Percentiles rank a stretch among this genome's conserved stretches.
These are phyloP conservation scores for Fagus crenata DNA, from an alignment of 306 rosid species.

Conservation along the genomic window DNA sequence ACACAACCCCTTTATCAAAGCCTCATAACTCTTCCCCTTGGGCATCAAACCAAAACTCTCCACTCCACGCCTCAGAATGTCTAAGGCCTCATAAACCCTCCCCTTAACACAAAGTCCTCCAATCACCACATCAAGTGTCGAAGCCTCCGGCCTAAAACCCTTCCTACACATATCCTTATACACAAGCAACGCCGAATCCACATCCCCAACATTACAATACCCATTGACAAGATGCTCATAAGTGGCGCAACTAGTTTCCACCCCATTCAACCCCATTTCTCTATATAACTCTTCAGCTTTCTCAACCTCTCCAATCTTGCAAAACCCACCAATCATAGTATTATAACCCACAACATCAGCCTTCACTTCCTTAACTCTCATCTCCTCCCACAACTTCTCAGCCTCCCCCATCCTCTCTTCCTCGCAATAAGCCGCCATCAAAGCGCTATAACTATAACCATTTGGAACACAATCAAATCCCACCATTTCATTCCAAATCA, in stretches of 20 bases:
- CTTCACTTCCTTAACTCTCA: conserved; percentile 49
- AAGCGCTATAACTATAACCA: conserved; percentile 53
- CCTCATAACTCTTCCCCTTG: conserved; percentile 52
- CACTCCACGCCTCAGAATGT: conserved; percentile 44
- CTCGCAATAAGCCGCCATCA: conserved; percentile 67
- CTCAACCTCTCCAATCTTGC: conserved; percentile 55
- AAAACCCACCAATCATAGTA: conserved; percentile 78
- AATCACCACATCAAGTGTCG: conserved; percentile 44
- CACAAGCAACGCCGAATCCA: conserved; percentile 58
- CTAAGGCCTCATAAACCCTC: conserved; percentile 51
- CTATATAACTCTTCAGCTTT: conserved; percentile 64
- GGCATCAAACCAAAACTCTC: conserved; percentile 43
- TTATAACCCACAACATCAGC: conserved; percentile 65
- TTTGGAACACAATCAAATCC: conserved; percentile 45
- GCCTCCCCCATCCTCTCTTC: conserved; percentile 51
- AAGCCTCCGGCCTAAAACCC: conserved; percentile 50
- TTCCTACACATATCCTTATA: conserved; percentile 68
- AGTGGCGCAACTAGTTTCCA: conserved; percentile 53
- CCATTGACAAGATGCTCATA: conserved; percentile 66
- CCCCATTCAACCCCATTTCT: conserved; percentile 62
- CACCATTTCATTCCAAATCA: conserved; percentile 61
- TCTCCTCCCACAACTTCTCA: conserved; percentile 58
- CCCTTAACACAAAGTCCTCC: conserved; percentile 46
- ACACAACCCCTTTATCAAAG: conserved; percentile 61
- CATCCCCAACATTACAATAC: conserved; percentile 51